Percentiles rank a stretch among this genome's conserved stretches.
Evolutionary conservation across 768 basidiomycete species (phyloP).

Genomic region (Tephrocybe sp.): DNA sequence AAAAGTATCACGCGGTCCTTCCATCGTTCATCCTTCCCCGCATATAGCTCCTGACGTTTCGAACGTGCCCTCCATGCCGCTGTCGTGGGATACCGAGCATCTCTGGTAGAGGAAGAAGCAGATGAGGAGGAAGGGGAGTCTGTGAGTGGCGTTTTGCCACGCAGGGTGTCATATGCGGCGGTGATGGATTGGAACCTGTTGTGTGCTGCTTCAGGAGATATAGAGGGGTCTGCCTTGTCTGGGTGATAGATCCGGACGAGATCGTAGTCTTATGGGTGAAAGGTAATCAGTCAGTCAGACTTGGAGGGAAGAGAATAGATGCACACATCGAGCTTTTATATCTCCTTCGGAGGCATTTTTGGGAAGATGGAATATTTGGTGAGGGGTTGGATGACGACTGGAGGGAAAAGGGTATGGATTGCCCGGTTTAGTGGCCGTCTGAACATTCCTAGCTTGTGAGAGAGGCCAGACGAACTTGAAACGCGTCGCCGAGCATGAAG

Average conservation of each 20-base stretch:
- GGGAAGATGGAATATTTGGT: constrained; percentile 66
- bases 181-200: constrained; percentile 70
- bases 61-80: constrained; percentile 46
- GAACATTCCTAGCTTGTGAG: not conserved
- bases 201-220: constrained; percentile 53
- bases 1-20: constrained; percentile 63
- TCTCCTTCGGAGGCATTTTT: constrained; percentile 48
- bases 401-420: constrained; percentile 50
- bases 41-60: constrained; percentile 45
- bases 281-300: constrained; percentile 4
- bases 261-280: constrained; percentile 64
- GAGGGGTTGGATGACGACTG: constrained; percentile 52
- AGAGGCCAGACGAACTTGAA: not conserved
- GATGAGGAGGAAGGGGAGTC: constrained; percentile 9
- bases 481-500: not conserved
- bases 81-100: constrained; percentile 31
- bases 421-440: not conserved
- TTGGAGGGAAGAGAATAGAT: not conserved
- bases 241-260: constrained; percentile 82
- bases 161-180: constrained; percentile 65
- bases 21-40: constrained; percentile 64
- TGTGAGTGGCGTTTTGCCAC: constrained; percentile 38
- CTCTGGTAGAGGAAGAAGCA: constrained; percentile 14
- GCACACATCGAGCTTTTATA: constrained; percentile 60
- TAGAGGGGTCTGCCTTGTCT: constrained; percentile 48